Evolutionary conservation across 1,284 basidiomycete genomes (phyloP).

Genomic region (Cronartium ribicola): DNA sequence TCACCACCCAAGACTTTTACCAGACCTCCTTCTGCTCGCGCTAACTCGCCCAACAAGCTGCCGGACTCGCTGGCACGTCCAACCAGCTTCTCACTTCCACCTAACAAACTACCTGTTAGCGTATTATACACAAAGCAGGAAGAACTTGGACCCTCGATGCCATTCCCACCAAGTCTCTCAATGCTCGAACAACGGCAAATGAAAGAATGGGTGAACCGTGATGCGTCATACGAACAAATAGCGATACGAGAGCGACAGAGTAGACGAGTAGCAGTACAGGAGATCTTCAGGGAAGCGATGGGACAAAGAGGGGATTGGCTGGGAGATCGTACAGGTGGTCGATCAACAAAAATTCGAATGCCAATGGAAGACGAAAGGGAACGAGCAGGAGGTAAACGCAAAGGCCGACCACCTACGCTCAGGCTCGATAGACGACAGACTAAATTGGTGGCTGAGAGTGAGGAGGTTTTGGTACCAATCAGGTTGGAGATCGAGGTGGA

Average conservation of each 20-base stretch:
- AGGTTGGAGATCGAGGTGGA: conserved; percentile 88
- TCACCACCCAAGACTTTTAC: background rate
- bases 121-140: background rate
- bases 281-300: conserved; percentile 38
- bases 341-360: conserved; percentile 47
- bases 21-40: background rate
- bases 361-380: conserved; percentile 56
- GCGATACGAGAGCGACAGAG: background rate
- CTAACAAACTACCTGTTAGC: background rate
- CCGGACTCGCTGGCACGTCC: background rate
- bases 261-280: conserved; percentile 16
- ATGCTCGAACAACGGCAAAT: conserved; percentile 8
- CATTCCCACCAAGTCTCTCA: background rate
- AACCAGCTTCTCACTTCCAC: background rate
- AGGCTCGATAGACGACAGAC: conserved; percentile 52
- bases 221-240: conserved; percentile 7
- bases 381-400: conserved; percentile 53
- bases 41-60: background rate
- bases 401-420: conserved; percentile 45
- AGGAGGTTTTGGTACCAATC: conserved; percentile 83
- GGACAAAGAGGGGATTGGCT: conserved; percentile 43
- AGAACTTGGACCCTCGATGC: background rate
- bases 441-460: conserved; percentile 60
- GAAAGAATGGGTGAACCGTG: conserved; percentile 17
- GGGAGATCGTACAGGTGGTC: conserved; percentile 44